Conservation (phyloP, 768 basidiomycete species). For the Termitomyces eurrhizus region DNA sequence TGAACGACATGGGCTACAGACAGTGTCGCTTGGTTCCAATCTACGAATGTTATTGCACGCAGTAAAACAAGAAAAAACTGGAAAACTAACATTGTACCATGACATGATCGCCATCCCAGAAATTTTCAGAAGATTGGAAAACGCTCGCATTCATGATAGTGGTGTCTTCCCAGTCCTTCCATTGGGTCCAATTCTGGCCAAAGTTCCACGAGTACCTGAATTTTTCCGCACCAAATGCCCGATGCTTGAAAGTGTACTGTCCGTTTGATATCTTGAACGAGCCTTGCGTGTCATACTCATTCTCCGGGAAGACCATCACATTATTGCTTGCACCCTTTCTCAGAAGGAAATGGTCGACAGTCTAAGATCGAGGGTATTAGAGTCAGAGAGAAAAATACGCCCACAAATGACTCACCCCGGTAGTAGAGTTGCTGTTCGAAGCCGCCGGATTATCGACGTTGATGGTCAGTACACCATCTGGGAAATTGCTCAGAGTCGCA, state of each 20-base stretch:
- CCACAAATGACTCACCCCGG: slow-evolving; percentile 46
- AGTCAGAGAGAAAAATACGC: slow-evolving; percentile 8
- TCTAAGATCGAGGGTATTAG: slow-evolving; percentile 27
- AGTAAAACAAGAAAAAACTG: neutral
- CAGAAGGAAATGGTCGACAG: slow-evolving; percentile 72
- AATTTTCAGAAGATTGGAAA: slow-evolving; percentile 49
- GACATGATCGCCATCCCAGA: slow-evolving; percentile 84
- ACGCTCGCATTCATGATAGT: slow-evolving; percentile 58
- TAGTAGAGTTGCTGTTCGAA: slow-evolving; percentile 36
- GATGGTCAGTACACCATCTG: slow-evolving; percentile 81
- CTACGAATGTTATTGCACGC: slow-evolving; percentile 30
- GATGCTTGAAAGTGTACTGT: slow-evolving; percentile 75
- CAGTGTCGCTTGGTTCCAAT: slow-evolving; percentile 70
- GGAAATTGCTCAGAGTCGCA: slow-evolving; percentile 67
- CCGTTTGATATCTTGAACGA: slow-evolving; percentile 57
- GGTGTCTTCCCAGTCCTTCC: slow-evolving; percentile 74
- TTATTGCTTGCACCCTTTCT: slow-evolving; percentile 77
- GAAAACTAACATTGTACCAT: slow-evolving; percentile 76
- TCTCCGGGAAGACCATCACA: slow-evolving; percentile 81
- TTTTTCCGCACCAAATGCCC: slow-evolving; percentile 81
- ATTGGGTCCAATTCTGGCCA: slow-evolving; percentile 78
- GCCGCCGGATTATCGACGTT: slow-evolving; percentile 55
- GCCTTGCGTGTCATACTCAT: slow-evolving; percentile 64
- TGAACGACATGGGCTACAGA: slow-evolving; percentile 70
- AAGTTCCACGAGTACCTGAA: slow-evolving; percentile 88